These are phyloP conservation scores for Serendipita sp. DNA, from an alignment of 768 basidiomycete genomes.

Conservation along the genomic window DNA sequence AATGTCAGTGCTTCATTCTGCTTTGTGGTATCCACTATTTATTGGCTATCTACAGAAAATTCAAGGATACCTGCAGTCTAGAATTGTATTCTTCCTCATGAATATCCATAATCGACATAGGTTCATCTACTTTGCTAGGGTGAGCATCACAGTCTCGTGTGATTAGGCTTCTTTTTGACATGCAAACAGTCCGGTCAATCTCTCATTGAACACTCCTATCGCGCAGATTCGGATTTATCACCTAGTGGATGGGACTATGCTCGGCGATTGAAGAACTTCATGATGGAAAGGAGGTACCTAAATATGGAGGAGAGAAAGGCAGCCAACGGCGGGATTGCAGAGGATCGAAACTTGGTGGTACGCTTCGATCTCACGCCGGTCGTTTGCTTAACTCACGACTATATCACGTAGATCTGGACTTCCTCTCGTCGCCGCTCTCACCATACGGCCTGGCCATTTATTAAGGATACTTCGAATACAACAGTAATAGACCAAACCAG, in stretches of 20 bases:
- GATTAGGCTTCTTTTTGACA: constrained; percentile 5
- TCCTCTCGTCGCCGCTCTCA: constrained; percentile 84
- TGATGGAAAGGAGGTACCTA: constrained; percentile 67
- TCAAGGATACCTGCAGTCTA: constrained; percentile 77
- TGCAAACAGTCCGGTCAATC: constrained; percentile 79
- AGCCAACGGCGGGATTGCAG: constrained; percentile 34
- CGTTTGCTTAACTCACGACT: neutral
- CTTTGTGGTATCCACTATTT: constrained; percentile 4
- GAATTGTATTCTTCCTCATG: constrained; percentile 98
- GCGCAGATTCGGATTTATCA: constrained; percentile 93
- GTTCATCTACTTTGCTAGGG: constrained; percentile 92
- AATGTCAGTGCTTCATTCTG: constrained; percentile 39
- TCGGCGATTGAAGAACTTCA: constrained; percentile 74
- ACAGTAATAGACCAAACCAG: neutral
- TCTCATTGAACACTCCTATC: constrained; percentile 95
- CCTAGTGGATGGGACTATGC: constrained; percentile 94
- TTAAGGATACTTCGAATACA: constrained; percentile 10
- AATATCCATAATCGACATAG: constrained; percentile 91
- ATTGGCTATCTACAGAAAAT: constrained; percentile 36
- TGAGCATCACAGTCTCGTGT: constrained; percentile 19
- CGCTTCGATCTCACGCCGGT: constrained; percentile 15
- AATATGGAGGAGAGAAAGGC: constrained; percentile 43
- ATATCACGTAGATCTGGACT: constrained; percentile 73
- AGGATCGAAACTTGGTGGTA: constrained; percentile 51
- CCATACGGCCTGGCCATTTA: constrained; percentile 93